Evolutionary conservation across 192 early-diverging fungal genomes (phyloP).

Genomic region (Coemansia sp.): DNA sequence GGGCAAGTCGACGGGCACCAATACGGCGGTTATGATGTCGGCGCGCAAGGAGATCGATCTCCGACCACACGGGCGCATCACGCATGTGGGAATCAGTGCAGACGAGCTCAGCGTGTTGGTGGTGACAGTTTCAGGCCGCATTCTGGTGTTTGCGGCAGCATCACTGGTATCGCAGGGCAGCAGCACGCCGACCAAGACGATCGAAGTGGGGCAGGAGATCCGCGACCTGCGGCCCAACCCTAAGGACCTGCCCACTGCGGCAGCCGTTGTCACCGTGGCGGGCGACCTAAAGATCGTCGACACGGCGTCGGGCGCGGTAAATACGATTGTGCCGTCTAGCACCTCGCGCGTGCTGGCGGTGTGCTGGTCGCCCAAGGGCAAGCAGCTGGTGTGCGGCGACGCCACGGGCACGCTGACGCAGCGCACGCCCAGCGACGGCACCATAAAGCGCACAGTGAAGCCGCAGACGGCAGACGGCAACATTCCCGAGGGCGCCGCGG

Average conservation of each 20-base stretch:
- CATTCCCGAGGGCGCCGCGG: conserved; percentile 37
- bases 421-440: conserved; percentile 58
- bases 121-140: conserved; percentile 10
- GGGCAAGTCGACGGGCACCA: conserved; percentile 29
- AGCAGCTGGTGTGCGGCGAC: conserved; percentile 77
- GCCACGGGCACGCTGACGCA: conserved; percentile 57
- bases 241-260: conserved; percentile 38
- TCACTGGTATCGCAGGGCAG: conserved; percentile 24
- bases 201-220: conserved; percentile 49
- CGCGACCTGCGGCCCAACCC: conserved; percentile 65
- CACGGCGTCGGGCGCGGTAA: conserved; percentile 15
- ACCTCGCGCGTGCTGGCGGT: conserved; percentile 50
- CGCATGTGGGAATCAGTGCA: conserved; percentile 23
- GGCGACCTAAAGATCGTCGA: conserved; percentile 48
- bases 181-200: conserved; percentile 30
- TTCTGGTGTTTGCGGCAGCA: conserved; percentile 20
- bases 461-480: conserved; percentile 42
- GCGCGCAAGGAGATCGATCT: conserved; percentile 29
- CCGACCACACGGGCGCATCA: conserved; percentile 39
- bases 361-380: conserved; percentile 87
- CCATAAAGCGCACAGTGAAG: conserved; percentile 53
- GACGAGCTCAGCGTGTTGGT: conserved; percentile 30
- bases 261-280: conserved; percentile 53
- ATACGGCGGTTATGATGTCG: conserved; percentile 23
- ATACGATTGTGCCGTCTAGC: conserved; percentile 24